These are phyloP conservation scores for Auricularia sp. DNA, from an alignment of 768 basidiomycete species.

Conservation along the genomic window DNA sequence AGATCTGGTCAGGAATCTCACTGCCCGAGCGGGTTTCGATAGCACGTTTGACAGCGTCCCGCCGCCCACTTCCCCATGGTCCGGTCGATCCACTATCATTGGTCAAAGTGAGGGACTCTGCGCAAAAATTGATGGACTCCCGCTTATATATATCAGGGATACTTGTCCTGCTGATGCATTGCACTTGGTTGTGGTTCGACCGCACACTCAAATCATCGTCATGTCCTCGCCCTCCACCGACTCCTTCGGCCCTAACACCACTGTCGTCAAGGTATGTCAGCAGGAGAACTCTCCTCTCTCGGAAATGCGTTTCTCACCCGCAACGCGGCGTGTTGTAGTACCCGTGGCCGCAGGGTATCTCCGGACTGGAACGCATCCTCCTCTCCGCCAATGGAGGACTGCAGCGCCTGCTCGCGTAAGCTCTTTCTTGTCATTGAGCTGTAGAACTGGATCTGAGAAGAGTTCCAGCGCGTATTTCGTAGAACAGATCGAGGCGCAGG, in stretches of 20 bases:
- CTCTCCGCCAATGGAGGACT: constrained; percentile 62
- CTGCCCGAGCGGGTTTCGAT: too few relatives aligned
- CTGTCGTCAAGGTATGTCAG: not conserved
- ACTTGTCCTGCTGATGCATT: not conserved
- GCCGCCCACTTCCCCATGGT: too few relatives aligned
- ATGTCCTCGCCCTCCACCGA: not conserved
- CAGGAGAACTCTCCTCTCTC: not conserved
- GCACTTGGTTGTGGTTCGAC: not conserved
- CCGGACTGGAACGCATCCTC: constrained; percentile 57
- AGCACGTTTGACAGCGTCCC: too few relatives aligned
- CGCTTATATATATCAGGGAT: not conserved
- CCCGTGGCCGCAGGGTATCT: constrained; percentile 38
- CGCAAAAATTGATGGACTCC: not conserved
- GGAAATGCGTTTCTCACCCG: constrained; percentile 7
- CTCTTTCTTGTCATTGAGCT: not conserved
- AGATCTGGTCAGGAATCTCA: too few relatives aligned
- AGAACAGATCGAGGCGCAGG: constrained; percentile 46
- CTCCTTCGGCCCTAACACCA: not conserved
- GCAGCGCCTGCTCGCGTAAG: constrained; percentile 56
- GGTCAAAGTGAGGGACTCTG: not conserved
- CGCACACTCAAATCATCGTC: not conserved
- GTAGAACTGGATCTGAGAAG: not conserved
- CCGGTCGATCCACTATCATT: too few relatives aligned
- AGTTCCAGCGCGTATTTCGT: constrained; percentile 51
- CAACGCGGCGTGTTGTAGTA: constrained; percentile 25